Conservation (phyloP, 352 stramenopile species). For the Lagenidium sp. region DNA sequence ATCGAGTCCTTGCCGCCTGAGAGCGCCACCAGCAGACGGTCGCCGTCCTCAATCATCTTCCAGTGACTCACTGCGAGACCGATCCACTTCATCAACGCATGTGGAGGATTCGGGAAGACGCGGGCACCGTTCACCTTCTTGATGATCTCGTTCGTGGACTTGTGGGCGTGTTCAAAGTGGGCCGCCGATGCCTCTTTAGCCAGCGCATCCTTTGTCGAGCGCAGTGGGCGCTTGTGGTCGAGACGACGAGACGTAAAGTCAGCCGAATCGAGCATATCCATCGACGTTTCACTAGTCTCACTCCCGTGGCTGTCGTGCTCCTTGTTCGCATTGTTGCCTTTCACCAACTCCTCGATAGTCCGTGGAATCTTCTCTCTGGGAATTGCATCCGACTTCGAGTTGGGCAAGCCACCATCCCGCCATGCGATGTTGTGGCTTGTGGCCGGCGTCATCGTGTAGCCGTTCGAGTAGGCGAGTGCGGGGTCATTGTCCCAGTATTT, state of each 20-base stretch:
- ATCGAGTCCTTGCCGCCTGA: conserved; percentile 95
- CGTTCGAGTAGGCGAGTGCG: conserved; percentile 4
- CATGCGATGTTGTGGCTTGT: not conserved
- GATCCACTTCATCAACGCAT: conserved; percentile 29
- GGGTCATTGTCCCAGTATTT: conserved; percentile 12
- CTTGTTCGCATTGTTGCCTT: not conserved
- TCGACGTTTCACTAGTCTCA: conserved; percentile 1
- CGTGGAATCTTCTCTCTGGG: not conserved
- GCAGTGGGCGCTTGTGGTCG: conserved; percentile 12
- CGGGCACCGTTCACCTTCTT: conserved; percentile 21
- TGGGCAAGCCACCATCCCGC: not conserved
- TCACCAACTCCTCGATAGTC: not conserved
- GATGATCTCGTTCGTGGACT: conserved; percentile 16
- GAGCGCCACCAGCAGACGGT: conserved; percentile 89
- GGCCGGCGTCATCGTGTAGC: not conserved
- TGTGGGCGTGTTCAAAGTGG: conserved; percentile 11
- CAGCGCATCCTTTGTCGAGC: conserved; percentile 5
- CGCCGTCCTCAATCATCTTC: conserved; percentile 92
- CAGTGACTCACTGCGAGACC: conserved; percentile 84
- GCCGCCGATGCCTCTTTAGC: conserved; percentile 1
- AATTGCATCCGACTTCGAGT: not conserved
- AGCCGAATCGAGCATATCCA: not conserved
- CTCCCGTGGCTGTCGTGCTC: not conserved
- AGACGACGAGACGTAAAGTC: conserved; percentile 1
- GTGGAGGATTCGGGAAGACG: conserved; percentile 28